Base-by-base conservation (phyloP, 257 asterid species). In the Solanum peruvianum region DNA sequence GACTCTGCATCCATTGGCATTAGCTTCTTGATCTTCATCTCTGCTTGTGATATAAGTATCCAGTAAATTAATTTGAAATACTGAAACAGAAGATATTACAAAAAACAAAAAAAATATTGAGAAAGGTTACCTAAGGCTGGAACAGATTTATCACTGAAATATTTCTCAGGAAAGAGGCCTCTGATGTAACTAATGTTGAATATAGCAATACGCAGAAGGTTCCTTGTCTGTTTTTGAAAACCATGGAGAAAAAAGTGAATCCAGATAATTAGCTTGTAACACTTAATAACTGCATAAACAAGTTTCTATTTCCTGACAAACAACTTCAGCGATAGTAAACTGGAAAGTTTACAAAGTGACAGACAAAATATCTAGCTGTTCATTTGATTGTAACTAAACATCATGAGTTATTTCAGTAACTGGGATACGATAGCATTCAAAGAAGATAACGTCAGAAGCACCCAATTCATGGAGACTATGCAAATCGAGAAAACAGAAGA, bases 1-100 rank as follows among this genome's bases (percentile, higher is more conserved):
- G 99, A 95, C 90, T 97, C 99, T 73, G 96, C 95, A 93, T 95
- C 99, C 95, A 97, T 89, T 56, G 99, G 99, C 98, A 95, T 94
- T 60, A 97, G 99, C 93, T 97, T 97, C 92, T 97, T 97, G 71
- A 97, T 94, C 94, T 97, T 97, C 98, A 97, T 95, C 87, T 95
- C 98, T 95, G 92, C 87, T 85, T 49, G 70, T 77, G 85, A 72
- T 75, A 52, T 64, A 84, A 90, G 42, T 11, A 49, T 78, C 78
- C 45, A 86, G 88, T 72, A 70, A 86, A 72, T 58, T 76, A 85
- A 88, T 90, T 70, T 75, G 87, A 33, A 21, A 83, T 64, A 72
- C 56, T 18, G 37, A 39, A 35, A 11, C 7, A 44, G 25, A 64
- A 71, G 27, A 44, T 56, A 27, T 15, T 47, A 39, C 56, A n/a